Evolutionary conservation across 805 yeast species (phyloP), one percentile per base, ranked within the genome.

Genomic region (Kregervanrija pseudodelftensis): DNA sequence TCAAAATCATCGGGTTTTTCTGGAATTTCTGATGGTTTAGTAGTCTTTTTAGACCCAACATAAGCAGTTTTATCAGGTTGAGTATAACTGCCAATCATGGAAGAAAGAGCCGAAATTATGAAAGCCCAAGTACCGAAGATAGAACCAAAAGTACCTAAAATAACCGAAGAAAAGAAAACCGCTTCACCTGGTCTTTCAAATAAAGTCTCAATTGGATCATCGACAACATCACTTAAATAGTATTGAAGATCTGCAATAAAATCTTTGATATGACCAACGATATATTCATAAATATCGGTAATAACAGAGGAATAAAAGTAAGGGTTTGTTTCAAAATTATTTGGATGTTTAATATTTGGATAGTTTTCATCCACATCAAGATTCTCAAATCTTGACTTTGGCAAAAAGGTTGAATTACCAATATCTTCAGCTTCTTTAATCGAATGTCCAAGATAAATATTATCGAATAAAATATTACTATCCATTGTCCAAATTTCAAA

Each of bases 401-500:
- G 72, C 32, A 64, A 53, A 62, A 77, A 89, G 0, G 96, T 88
- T 8, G 66, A 63, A 59, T 90, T 89, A 31, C 96, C 97, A 51
- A 89, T 70, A 9, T 58, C 45, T 67, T 90, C 96, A 11, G 96
- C 96, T 58, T 89, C 96, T 34, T 67, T 69, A n/a, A 89, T 68
- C 1, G 85, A 79, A 59, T 86, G 90, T 30, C 96, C 96, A 49
- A 89, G 62, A 61, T 89, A 90, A 49, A 89, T 77, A 66, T 89
- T 86, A 61, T 87, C 87, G 60, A 89, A 86, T 60, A 85, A 54
- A 41, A 88, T 76, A 41, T 85, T 77, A 37, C 72, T 71, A 51
- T 85, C 82, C 81, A 89, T 83, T 39, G 91, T 77, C 95, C 96
- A 89, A 50, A 89, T 68, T 63, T 89, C 97, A 57, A 90, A 85